Base-by-base conservation (phyloP, 2,329 filamentous ascomycete genomes). In the Cladosporium phlei region DNA sequence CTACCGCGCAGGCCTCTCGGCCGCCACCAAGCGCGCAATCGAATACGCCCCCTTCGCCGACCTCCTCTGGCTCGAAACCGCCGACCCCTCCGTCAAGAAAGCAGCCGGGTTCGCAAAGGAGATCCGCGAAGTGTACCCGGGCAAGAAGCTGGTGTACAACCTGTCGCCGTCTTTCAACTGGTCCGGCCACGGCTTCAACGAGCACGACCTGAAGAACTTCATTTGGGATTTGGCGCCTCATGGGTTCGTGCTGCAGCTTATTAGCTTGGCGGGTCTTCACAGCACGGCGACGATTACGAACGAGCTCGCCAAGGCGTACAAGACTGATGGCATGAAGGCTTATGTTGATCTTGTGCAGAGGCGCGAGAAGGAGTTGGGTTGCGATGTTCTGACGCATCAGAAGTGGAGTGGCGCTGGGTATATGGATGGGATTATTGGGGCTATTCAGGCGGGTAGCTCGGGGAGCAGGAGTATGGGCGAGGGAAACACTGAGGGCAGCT, bases 151-250 rank as follows among this genome's bases (percentile, higher is more conserved):
- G 19, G 91, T 97, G 0, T 98, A 98, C 73, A 98, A 98, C 71
- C 78, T 98, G 2, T 90, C 85, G 4, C 93, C 93, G 1, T 95
- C 88, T 7, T 98, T 98, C 78, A 97, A 98, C 75, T 98, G 93
- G 93, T 93, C 94, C 81, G 82, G 82, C 9, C 90, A 97, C 64
- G 93, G 91, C 22, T 98, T 97, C 69, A 84, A 79, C 3, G 82
- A 89, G 53, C 82, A 81, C 51, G 84, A 85, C 5, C 77, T 98
- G 46, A 88, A 86, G 70, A 88, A 80, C 5, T 98, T 98, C 67
- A 86, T 98, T 59, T 97, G 91, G 91, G 91, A 97, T 66, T 81
- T 98, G 55, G 93, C 90, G 7, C 82, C 83, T 64, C 86, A 96
- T 59, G 91, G 91, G 50, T 84, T 83, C 55, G 74, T 82, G 19